Base-by-base conservation (phyloP, 176 grass and related monocot genomes). In the Raddia guianensis region DNA sequence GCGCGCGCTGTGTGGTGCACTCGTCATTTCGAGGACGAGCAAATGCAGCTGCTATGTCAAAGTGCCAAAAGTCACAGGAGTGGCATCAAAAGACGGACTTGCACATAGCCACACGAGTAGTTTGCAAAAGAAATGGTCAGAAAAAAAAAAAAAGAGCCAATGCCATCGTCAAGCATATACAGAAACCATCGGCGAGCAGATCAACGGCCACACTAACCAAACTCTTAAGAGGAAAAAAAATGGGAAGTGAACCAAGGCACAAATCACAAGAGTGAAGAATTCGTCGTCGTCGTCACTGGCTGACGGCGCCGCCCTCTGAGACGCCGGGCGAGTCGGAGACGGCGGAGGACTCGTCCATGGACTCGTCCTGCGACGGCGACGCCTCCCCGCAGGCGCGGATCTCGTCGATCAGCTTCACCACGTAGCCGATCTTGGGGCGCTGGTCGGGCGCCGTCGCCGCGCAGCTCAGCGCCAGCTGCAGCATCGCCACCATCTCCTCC, bases 401-500 rank as follows among this genome's bases (percentile, higher is more conserved):
- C 78, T 99, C 93, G 19, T 99, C 96, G 76, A 95, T 67, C 96
- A 99, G 88, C 93, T 88, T 91, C 13, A 95, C 75, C 13, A 96
- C 90, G 60, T 90, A 88, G 33, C 82, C 87, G 50, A 93, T 91
- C 83, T 91, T 99, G 68, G 93, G 97, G 76, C 97, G 88, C 82
- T 96, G 97, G 45, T 93, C 93, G 2, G 91, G 86, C 44, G 87
- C 79, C 6, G 43, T 19, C 4, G 90, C 73, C 0, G 90, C 77
- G 82, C 93, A 99, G 63, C 87, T 86, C 32, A 99, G 78, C 32
- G 97, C 93, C 2, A 99, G 87, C 93, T 99, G 97, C 68, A 99
- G 89, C 83, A 95, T 87, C 1, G 83, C 84, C 61, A 99, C 93
- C 93, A 99, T 96, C 87, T 99, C 97, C 88, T 96, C 97, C 80